Base-by-base conservation (phyloP, 352 stramenopile species). In the Globisporangium megalacanthum region DNA sequence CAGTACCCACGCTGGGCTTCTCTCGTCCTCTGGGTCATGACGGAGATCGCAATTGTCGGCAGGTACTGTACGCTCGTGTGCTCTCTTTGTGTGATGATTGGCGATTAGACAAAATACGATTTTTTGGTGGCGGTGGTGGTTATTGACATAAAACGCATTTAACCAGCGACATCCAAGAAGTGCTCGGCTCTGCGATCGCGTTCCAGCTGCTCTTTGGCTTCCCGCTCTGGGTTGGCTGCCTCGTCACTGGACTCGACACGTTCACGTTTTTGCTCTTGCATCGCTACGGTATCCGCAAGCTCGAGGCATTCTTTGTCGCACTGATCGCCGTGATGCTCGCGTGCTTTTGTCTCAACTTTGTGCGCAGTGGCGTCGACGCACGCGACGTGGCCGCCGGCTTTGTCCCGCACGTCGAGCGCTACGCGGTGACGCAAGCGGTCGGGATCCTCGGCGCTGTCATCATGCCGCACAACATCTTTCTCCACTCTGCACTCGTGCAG, bases 211-310 rank as follows among this genome's bases (percentile, higher is more conserved):
- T 98, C 1, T 96, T 96, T 56, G 75, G 80, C 9, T 89, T 96
- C 49, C 88, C 86, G 15, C 72, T 97, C 1, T 97, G 90, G 86
- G 46, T 93, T 20, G 92, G 91, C 53, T 97, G 92, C 58, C 56
- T 98, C 50, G 70, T 92, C 64, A 91, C 81, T 13, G 81, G 77
- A 1, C 70, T 97, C 35, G 89, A 97, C 62, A 96, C 94, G 4
- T 97, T 99, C 70, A 95, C 92, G 8, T 98, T 99, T 66, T 69
- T 99, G 29, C 66, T 83, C 39, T 80, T 98, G 47, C 86, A 98
- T 49, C 79, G 85, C 17, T 97, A 96, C 58, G 95, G 94, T 9
- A 95, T 98, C 54, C 85, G 92, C 35, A 90, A 98, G 54, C 79
- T 98, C 11, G 96, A 98, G 66, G 77, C 82, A 1, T 92, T 98